Percentiles rank a stretch among this genome's conserved stretches.
phyloP scores from a whole-genome alignment of 768 basidiomycete genomes.

The Lentinula sp. region DNA sequence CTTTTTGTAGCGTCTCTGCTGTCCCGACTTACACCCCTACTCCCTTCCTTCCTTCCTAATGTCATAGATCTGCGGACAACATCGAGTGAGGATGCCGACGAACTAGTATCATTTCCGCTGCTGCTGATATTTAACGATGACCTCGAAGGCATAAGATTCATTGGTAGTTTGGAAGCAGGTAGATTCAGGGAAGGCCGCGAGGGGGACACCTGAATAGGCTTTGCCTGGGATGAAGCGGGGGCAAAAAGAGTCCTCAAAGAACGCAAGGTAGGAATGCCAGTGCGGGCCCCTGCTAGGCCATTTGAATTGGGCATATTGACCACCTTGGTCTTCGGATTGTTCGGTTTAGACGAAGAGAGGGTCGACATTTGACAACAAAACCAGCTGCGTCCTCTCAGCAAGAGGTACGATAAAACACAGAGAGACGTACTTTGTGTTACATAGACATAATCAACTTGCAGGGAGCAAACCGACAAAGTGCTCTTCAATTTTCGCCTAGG shows the following conservation, averaged over 20 bases:
- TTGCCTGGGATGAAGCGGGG: background rate
- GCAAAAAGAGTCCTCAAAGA: constrained; percentile 1
- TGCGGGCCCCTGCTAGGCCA: background rate
- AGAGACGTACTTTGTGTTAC: background rate
- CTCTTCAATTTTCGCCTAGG: background rate
- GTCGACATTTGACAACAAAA: background rate
- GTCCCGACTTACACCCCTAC: background rate
- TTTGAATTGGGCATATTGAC: background rate
- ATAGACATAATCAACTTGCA: background rate
- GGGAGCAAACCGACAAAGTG: background rate
- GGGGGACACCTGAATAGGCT: background rate
- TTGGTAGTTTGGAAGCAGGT: background rate
- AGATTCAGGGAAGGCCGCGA: background rate
- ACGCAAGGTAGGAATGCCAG: background rate
- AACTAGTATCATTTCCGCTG: background rate
- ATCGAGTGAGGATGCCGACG: background rate
- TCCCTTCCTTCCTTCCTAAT: background rate
- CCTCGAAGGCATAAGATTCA: background rate
- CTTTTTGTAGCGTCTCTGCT: background rate
- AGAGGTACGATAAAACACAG: background rate
- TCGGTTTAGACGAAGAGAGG: background rate
- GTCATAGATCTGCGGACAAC: background rate
- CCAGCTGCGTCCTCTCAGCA: background rate
- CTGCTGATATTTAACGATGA: background rate
- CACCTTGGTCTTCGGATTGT: background rate